Percentiles rank a stretch among this genome's conserved stretches.
These are phyloP conservation scores for Termitomyces bulborhizus DNA, from an alignment of 768 basidiomycete genomes.

Conservation along the genomic window DNA sequence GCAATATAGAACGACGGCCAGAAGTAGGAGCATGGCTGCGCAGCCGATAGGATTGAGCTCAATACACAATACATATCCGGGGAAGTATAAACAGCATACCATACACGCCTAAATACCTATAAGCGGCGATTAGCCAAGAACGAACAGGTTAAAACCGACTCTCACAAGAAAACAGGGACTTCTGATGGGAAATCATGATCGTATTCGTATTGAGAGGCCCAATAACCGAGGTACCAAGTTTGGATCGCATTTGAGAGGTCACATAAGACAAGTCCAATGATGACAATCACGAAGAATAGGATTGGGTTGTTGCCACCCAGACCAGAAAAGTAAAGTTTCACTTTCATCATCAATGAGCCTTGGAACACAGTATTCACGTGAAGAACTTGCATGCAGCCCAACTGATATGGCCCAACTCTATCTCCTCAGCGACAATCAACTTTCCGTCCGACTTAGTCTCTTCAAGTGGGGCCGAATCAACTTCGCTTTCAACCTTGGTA, in stretches of 20 bases:
- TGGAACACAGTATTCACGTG: neutral
- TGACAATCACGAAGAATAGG: slow-evolving; percentile 25
- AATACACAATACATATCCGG: neutral
- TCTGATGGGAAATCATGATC: slow-evolving; percentile 20
- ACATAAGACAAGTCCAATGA: slow-evolving; percentile 17
- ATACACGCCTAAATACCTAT: slow-evolving; percentile 46
- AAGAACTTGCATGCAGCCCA: slow-evolving; percentile 35
- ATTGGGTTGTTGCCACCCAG: slow-evolving; percentile 29
- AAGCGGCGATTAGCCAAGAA: neutral
- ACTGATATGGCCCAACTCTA: slow-evolving; percentile 52
- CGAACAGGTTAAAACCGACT: slow-evolving; percentile 3
- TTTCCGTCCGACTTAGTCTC: slow-evolving; percentile 40
- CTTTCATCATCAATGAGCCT: slow-evolving; percentile 18
- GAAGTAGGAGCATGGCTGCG: slow-evolving; percentile 25
- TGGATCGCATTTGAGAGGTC: slow-evolving; percentile 23
- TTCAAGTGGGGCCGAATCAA: slow-evolving; percentile 14
- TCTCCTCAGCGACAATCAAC: slow-evolving; percentile 61
- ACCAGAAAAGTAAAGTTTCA: slow-evolving; percentile 31
- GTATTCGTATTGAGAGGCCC: slow-evolving; percentile 43
- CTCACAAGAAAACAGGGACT: slow-evolving; percentile 30
- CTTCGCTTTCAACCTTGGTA: slow-evolving; percentile 19
- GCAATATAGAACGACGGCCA: slow-evolving; percentile 24
- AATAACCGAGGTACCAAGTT: slow-evolving; percentile 39
- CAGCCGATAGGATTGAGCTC: neutral
- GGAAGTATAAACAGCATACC: slow-evolving; percentile 9